Conservation (phyloP, 2,329 filamentous ascomycete species). For the Nectriaceae sp. region DNA sequence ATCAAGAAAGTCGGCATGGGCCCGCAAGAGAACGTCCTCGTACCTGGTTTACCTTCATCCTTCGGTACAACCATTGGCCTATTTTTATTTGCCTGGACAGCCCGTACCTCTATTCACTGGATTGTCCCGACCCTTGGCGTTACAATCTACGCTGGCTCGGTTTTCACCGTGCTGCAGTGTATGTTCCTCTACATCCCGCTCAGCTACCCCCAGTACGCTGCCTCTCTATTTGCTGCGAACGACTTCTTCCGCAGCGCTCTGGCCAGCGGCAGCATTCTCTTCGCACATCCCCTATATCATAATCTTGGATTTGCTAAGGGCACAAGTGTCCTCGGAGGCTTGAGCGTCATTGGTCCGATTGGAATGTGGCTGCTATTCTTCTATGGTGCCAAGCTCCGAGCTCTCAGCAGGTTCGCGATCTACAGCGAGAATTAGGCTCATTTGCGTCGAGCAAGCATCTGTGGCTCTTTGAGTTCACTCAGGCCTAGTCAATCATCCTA, state of each 20-base stretch:
- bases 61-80: constrained; percentile 38
- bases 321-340: background rate
- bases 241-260: constrained; percentile 40
- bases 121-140: constrained; percentile 41
- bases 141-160: constrained; percentile 33
- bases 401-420: background rate
- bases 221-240: constrained; percentile 54
- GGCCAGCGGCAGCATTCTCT: constrained; percentile 1
- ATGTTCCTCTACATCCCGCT: constrained; percentile 39
- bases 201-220: constrained; percentile 50
- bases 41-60: constrained; percentile 38
- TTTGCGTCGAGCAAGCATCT: background rate
- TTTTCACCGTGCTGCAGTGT: constrained; percentile 30
- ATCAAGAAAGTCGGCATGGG: background rate
- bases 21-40: constrained; percentile 11
- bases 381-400: constrained; percentile 1
- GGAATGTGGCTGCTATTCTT: constrained; percentile 1
- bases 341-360: constrained; percentile 2
- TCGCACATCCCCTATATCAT: constrained; percentile 1
- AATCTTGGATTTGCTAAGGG: constrained; percentile 2
- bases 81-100: constrained; percentile 42
- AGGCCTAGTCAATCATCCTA: background rate
- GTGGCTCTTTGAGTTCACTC: background rate
- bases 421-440: background rate
- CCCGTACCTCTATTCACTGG: constrained; percentile 27